A percentile compares a stretch with the other conserved stretches of the same genome.
Conservation (phyloP, 805 yeast genomes). For the Pichia scutulata region DNA sequence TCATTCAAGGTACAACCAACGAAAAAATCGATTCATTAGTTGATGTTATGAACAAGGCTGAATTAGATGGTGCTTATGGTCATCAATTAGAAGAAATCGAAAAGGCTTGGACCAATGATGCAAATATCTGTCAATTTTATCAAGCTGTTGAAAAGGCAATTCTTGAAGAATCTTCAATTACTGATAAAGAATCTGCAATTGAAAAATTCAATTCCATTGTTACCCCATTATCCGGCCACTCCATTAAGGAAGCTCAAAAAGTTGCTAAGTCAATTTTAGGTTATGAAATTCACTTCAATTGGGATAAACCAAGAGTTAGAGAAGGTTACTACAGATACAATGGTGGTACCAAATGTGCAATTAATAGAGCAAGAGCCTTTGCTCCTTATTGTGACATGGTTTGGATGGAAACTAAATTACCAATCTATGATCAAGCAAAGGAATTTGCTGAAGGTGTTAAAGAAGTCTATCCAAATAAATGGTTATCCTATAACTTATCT, state of each 20-base stretch:
- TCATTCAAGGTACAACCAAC: slow-evolving; percentile 85
- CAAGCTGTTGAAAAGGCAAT: slow-evolving; percentile 88
- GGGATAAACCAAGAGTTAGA: slow-evolving; percentile 92
- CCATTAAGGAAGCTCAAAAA: slow-evolving; percentile 72
- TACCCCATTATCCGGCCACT: slow-evolving; percentile 65
- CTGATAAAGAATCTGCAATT: slow-evolving; percentile 58
- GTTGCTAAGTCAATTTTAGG: slow-evolving; percentile 73
- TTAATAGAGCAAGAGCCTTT: slow-evolving; percentile 91
- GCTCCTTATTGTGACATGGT: slow-evolving; percentile 93
- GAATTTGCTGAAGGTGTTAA: slow-evolving; percentile 92
- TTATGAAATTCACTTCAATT: slow-evolving; percentile 78
- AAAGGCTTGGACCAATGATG: slow-evolving; percentile 71
- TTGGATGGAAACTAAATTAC: slow-evolving; percentile 98
- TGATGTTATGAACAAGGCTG: slow-evolving; percentile 76
- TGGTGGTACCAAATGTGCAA: slow-evolving; percentile 97
- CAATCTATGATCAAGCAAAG: slow-evolving; percentile 87
- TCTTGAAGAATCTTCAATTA: slow-evolving; percentile 41
- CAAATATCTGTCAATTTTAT: slow-evolving; percentile 81
- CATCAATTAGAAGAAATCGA: slow-evolving; percentile 65
- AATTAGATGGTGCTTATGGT: slow-evolving; percentile 64
- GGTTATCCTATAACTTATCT: slow-evolving; percentile 95
- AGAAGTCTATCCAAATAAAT: slow-evolving; percentile 73
- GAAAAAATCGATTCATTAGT: slow-evolving; percentile 69
- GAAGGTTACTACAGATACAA: slow-evolving; percentile 95
- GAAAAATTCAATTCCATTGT: slow-evolving; percentile 59